Percentiles rank a stretch among this genome's conserved stretches.
Conservation (phyloP, 1,284 basidiomycete species). For the Leccinum pallidistipes region DNA sequence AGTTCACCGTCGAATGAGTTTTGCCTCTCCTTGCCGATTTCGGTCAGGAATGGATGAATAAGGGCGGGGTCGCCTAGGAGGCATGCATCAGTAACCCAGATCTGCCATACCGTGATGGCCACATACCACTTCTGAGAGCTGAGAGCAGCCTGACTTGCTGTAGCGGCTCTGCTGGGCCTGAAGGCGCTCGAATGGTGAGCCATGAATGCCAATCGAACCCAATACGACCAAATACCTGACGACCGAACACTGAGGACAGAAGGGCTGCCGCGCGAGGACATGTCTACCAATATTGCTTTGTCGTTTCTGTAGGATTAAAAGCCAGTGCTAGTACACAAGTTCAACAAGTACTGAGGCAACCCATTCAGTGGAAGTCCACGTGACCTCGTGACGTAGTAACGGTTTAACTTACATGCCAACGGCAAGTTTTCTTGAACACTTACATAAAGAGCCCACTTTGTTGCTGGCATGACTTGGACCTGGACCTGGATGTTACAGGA, state of each 20-base stretch:
- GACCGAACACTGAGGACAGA: constrained; percentile 21
- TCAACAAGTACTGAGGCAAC: constrained; percentile 5
- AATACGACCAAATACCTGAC: constrained; percentile 15
- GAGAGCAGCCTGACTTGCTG: constrained; percentile 74
- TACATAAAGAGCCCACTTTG: background rate
- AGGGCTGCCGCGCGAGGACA: constrained; percentile 19
- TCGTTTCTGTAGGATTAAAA: background rate
- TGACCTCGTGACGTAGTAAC: background rate
- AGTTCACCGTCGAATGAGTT: constrained; percentile 45
- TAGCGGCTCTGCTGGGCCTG: constrained; percentile 50
- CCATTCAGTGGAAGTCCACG: constrained; percentile 1
- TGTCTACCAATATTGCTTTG: constrained; percentile 2
- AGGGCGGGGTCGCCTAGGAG: constrained; percentile 66
- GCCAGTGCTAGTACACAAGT: background rate
- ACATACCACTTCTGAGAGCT: constrained; percentile 66
- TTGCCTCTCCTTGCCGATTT: constrained; percentile 65
- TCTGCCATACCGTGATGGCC: background rate
- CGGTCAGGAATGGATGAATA: constrained; percentile 83
- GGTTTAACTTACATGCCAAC: no score
- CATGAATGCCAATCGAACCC: background rate
- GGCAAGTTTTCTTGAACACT: no score
- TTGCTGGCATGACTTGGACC: constrained; percentile 1
- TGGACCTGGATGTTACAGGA: background rate
- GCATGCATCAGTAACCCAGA: constrained; percentile 1
- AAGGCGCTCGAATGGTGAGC: constrained; percentile 7